These are phyloP conservation scores for Leccinum arenicola DNA, from an alignment of 768 basidiomycete genomes.

Conservation along the genomic window DNA sequence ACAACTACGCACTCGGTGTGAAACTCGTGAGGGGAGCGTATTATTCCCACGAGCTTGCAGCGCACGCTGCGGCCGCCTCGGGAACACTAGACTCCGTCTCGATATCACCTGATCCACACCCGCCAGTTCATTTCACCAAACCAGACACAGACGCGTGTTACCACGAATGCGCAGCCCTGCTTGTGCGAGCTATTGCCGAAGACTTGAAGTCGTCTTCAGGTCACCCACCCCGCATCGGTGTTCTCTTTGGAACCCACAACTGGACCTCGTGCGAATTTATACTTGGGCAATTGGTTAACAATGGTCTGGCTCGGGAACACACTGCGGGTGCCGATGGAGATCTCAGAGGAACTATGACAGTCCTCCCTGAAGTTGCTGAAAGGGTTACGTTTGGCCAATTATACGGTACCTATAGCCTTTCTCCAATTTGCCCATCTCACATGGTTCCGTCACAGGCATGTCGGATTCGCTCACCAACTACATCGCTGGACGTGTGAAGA, in stretches of 20 bases:
- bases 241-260: conserved; percentile 89
- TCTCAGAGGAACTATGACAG: conserved; percentile 33
- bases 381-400: conserved; percentile 77
- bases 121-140: conserved; percentile 72
- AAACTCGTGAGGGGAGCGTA: conserved; percentile 96
- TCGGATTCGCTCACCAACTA: conserved; percentile 75
- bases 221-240: conserved; percentile 43
- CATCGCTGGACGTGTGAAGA: conserved; percentile 52
- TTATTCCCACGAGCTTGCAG: conserved; percentile 69
- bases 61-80: conserved; percentile 33
- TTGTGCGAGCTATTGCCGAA: conserved; percentile 54
- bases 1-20: conserved; percentile 76
- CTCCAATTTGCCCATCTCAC: not conserved
- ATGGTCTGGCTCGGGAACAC: conserved; percentile 43
- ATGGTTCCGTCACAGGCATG: conserved; percentile 58
- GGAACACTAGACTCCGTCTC: conserved; percentile 27
- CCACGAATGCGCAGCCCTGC: conserved; percentile 53
- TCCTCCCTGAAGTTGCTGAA: conserved; percentile 57
- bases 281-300: conserved; percentile 53
- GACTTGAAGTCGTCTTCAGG: conserved; percentile 38
- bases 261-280: conserved; percentile 63
- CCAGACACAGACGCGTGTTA: conserved; percentile 73
- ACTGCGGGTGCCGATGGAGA: conserved; percentile 5
- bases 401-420: conserved; percentile 53
- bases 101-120: conserved; percentile 54